These are phyloP conservation scores for Fusarium neocosmosporiellum DNA, from an alignment of 2,329 filamentous ascomycete species.

Conservation along the genomic window DNA sequence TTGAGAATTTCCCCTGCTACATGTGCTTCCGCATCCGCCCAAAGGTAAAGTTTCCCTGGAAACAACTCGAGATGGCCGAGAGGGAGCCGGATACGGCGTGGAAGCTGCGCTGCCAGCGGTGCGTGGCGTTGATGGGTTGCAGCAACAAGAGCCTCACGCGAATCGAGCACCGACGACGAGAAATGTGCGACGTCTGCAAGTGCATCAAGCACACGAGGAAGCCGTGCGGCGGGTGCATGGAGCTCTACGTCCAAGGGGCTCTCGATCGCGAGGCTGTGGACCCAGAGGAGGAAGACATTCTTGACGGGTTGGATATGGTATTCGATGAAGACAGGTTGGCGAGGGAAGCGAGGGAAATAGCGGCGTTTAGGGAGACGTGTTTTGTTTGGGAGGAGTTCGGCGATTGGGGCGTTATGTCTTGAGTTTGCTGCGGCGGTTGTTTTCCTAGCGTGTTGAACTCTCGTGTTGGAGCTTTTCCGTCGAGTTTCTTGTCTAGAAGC, in stretches of 20 bases:
- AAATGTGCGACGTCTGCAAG: conserved; percentile 28
- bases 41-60: conserved; percentile 7
- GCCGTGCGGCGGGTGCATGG: conserved; percentile 27
- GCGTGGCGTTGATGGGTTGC: conserved; percentile 14
- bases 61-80: not conserved
- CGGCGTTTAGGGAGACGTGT: not conserved
- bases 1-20: conserved; percentile 24
- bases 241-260: conserved; percentile 23
- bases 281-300: not conserved
- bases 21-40: conserved; percentile 21
- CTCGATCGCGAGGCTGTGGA: conserved; percentile 12
- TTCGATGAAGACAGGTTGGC: not conserved
- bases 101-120: conserved; percentile 28
- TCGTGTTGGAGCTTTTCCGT: not conserved
- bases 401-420: not conserved
- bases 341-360: not conserved
- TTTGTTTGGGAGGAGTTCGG: not conserved
- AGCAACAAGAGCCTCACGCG: not conserved
- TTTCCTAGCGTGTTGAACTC: not conserved
- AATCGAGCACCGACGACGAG: conserved; percentile 18
- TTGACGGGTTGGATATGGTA: conserved; percentile 8
- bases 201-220: conserved; percentile 19
- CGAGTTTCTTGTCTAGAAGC: not conserved
- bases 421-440: not conserved
- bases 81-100: conserved; percentile 9